These are phyloP conservation scores for Karstenula rhodostoma DNA, from an alignment of 2,329 filamentous ascomycete species.

Conservation along the genomic window DNA sequence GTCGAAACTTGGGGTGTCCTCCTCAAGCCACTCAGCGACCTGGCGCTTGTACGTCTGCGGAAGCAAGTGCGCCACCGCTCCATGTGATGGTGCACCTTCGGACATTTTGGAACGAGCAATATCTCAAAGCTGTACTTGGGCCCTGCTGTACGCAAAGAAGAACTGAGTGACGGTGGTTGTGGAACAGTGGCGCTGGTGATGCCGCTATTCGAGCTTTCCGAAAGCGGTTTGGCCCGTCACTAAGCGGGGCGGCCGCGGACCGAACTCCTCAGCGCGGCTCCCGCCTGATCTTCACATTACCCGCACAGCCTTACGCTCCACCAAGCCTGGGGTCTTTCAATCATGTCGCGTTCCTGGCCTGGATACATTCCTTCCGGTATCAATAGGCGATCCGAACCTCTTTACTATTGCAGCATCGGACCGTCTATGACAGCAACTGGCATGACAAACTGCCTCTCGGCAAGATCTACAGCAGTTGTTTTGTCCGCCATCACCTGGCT, in stretches of 20 bases:
- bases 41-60: slow-evolving; percentile 84
- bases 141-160: not conserved
- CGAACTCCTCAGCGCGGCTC: not conserved
- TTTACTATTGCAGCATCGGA: too few species aligned
- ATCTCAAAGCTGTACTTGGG: not conserved
- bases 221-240: slow-evolving; percentile 7
- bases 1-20: slow-evolving; percentile 96
- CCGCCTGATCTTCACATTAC: not conserved
- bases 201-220: not conserved
- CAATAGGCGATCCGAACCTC: too few species aligned
- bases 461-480: too few species aligned
- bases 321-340: too few species aligned
- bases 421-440: too few species aligned
- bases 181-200: slow-evolving; percentile 6
- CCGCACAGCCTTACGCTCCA: not conserved
- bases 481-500: too few species aligned
- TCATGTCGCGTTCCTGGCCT: too few species aligned
- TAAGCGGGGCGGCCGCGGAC: slow-evolving; percentile 7
- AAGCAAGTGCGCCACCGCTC: slow-evolving; percentile 75
- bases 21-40: slow-evolving; percentile 86
- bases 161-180: not conserved
- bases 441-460: too few species aligned
- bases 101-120: slow-evolving; percentile 24
- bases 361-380: too few species aligned
- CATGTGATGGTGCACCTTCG: slow-evolving; percentile 65